Evolutionary conservation across 2,329 filamentous ascomycete species (phyloP), one percentile per base, ranked within the genome.

Genomic region (Truncatella angustata): DNA sequence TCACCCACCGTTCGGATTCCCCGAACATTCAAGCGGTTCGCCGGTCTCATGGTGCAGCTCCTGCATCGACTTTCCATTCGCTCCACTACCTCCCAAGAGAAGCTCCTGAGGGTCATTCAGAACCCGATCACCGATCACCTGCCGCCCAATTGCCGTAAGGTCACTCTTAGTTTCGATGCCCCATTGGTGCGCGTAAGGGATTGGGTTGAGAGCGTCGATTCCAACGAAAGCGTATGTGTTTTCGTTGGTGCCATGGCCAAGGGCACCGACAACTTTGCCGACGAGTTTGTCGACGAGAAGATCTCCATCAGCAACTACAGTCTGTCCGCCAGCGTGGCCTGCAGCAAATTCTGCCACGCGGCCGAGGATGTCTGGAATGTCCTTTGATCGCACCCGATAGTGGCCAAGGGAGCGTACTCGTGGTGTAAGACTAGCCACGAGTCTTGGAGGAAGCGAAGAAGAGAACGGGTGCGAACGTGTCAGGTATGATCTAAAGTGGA

Each of bases 181-280:
- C 86, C 88, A 16, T 84, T 97, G 28, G 89, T 96, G 43, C 88
- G 90, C 44, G 89, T 94, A 30, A 82, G 90, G 62, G 91, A 97
- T 69, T 99, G 96, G 71, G 85, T 99, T 55, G 84, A 90, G 60
- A 84, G 82, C 4, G 77, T 97, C 9, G 84, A 81, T 11, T 77
- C 87, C 45, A 87, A 92, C 64, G 91, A 97, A 75, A 97, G 93
- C 75, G 90, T 97, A 52, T 97, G 93, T 66, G 93, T 99, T 57
- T 97, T 97, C 65, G 91, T 97, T 37, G 94, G 94, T 62, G 94
- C 94, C 62, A 99, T 99, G 93, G 94, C 94, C 54, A 97, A 97
- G 77, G 94, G 94, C 16, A 83, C 86, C 50, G 94, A 99, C 69
- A 93, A 90, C 72, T 99, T 99, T 69, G 94, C 94, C 58, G 94